Percentiles rank a stretch among this genome's conserved stretches.
Conservation (phyloP, 1,284 basidiomycete genomes). For the Hemileia vastatrix region DNA sequence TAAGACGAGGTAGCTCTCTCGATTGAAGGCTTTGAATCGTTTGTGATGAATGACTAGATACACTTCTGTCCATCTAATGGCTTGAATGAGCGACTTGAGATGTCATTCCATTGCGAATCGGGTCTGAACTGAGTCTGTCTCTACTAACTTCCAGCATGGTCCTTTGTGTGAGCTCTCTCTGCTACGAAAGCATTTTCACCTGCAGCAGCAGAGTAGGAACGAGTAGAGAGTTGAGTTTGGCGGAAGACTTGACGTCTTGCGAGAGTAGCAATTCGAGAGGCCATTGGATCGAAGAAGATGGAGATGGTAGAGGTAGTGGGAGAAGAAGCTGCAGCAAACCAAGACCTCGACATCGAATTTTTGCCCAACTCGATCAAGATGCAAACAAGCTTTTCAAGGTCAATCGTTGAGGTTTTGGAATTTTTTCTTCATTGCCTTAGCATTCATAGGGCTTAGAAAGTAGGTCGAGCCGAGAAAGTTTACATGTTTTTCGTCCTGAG, state of each 20-base stretch:
- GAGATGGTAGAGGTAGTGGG: background rate
- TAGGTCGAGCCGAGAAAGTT: no score
- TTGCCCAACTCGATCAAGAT: background rate
- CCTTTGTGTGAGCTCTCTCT: slow-evolving; percentile 31
- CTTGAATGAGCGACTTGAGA: no score
- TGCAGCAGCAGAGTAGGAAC: background rate
- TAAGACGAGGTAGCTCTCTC: no score
- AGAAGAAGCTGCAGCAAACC: no score
- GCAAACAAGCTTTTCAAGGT: background rate
- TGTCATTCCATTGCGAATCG: no score
- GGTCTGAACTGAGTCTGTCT: no score
- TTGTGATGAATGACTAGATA: no score
- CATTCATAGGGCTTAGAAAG: no score
- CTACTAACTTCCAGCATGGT: slow-evolving; percentile 30
- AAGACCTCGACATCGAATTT: no score
- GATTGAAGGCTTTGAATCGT: no score
- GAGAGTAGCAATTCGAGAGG: slow-evolving; percentile 5
- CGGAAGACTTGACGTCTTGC: background rate
- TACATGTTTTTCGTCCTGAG: no score
- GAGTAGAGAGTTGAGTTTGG: background rate
- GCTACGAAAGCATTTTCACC: slow-evolving; percentile 29
- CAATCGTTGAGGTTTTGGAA: background rate
- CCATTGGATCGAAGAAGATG: slow-evolving; percentile 6
- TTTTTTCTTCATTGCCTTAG: background rate
- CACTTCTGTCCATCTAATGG: no score